Evolutionary conservation across 805 yeast genomes (phyloP).

Genomic region (Henningerozyma blattae): DNA sequence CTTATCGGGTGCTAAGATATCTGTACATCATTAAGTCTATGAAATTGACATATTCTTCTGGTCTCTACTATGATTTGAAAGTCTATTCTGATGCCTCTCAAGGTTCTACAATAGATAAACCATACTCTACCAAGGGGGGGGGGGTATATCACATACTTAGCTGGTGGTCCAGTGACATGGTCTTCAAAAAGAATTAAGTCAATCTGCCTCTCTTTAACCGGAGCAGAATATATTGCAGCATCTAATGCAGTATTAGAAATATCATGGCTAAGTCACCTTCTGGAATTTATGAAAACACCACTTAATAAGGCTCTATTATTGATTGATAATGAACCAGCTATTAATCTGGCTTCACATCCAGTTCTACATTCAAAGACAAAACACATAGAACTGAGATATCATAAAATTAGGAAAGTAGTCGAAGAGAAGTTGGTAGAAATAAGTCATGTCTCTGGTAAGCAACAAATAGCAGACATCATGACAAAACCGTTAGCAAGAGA

Average conservation of each 20-base stretch:
- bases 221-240: constrained; percentile 5
- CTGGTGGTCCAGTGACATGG: constrained; percentile 7
- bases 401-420: no score
- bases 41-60: constrained; percentile 1
- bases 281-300: constrained; percentile 1
- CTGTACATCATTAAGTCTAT: constrained; percentile 2
- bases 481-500: no score
- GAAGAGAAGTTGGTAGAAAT: no score
- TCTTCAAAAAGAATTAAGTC: constrained; percentile 6
- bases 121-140: constrained; percentile 8
- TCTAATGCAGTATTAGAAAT: constrained; percentile 5
- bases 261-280: constrained; percentile 2
- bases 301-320: background rate
- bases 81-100: constrained; percentile 6
- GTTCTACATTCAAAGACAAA: constrained; percentile 4
- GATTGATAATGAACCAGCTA: constrained; percentile 5
- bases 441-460: no score
- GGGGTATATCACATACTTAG: constrained; percentile 4
- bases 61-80: background rate
- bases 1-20: constrained; percentile 2
- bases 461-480: no score
- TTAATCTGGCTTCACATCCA: constrained; percentile 2
- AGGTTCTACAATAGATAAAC: constrained; percentile 2
- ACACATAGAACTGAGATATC: constrained; percentile 4
- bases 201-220: constrained; percentile 5